Conservation (phyloP, 1,284 basidiomycete genomes). For the Irpex sp. region DNA sequence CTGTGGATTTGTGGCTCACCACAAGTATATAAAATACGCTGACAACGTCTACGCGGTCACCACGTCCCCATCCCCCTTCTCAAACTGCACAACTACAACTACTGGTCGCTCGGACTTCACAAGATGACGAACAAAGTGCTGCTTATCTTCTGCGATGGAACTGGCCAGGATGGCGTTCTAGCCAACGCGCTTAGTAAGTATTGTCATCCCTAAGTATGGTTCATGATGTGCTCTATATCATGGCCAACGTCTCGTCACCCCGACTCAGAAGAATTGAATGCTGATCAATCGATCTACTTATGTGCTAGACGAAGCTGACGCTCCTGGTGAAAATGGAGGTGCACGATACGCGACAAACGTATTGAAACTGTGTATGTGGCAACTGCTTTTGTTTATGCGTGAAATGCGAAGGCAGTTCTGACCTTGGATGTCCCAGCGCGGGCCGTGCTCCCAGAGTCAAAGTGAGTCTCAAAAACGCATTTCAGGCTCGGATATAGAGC, state of each 20-base stretch:
- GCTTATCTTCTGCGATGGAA: slow-evolving; percentile 15
- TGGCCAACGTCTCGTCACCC: no score
- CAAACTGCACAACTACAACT: not conserved
- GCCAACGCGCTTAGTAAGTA: not conserved
- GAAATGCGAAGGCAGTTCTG: not conserved
- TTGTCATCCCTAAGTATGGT: not conserved
- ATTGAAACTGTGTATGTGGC: slow-evolving; percentile 1
- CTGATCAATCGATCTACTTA: no score
- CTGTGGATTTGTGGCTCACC: no score
- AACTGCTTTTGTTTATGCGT: not conserved
- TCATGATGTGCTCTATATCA: no score
- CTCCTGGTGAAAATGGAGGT: not conserved
- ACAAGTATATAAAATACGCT: no score
- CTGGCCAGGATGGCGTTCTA: slow-evolving; percentile 7
- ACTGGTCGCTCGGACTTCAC: not conserved
- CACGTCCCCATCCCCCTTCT: not conserved
- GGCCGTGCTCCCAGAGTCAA: not conserved
- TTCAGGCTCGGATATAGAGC: not conserved
- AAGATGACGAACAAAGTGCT: slow-evolving; percentile 6
- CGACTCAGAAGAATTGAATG: no score
- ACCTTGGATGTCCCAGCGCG: not conserved
- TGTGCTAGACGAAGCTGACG: no score
- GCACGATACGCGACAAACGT: slow-evolving; percentile 11
- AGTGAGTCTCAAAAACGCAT: not conserved
- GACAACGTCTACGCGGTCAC: no score